A percentile compares a stretch with the other conserved stretches of the same genome.
Evolutionary conservation across 2,329 filamentous ascomycete species (phyloP).

Genomic region (Nemania serpens): DNA sequence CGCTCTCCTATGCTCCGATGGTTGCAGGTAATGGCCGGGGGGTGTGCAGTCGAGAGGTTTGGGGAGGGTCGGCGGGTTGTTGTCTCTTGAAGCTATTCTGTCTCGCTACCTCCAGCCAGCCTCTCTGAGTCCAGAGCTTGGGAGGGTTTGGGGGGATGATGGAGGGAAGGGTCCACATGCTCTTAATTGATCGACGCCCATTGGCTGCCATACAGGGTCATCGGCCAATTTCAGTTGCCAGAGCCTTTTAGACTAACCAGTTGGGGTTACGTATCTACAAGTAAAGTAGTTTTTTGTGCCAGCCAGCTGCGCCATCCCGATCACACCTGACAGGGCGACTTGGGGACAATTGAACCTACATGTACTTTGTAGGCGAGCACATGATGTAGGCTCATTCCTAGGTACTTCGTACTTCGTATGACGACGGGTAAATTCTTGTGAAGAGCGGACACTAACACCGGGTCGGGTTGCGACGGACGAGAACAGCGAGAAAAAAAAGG

Average conservation of each 20-base stretch:
- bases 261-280: neutral
- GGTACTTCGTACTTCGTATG: too few relatives aligned
- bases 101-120: constrained; percentile 6
- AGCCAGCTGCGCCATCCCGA: neutral
- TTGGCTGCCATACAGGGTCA: constrained; percentile 1
- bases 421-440: constrained; percentile 28
- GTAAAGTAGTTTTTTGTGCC: neutral
- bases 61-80: constrained; percentile 5
- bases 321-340: neutral
- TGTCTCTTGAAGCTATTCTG: constrained; percentile 20
- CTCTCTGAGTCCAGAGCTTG: constrained; percentile 7
- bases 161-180: constrained; percentile 10
- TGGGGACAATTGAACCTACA: neutral
- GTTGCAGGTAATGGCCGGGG: neutral
- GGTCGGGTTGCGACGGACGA: constrained; percentile 12
- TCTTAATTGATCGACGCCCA: constrained; percentile 13
- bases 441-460: neutral
- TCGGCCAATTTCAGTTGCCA: neutral
- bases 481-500: constrained; percentile 17
- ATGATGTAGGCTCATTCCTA: too few relatives aligned
- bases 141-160: constrained; percentile 10
- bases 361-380: too few relatives aligned
- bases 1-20: neutral
- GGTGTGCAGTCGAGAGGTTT: neutral
- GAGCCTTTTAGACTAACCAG: too few relatives aligned